These are phyloP conservation scores for Staphylotrichum tortipilum DNA, from an alignment of 495 filamentous ascomycete genomes.

Conservation along the genomic window DNA sequence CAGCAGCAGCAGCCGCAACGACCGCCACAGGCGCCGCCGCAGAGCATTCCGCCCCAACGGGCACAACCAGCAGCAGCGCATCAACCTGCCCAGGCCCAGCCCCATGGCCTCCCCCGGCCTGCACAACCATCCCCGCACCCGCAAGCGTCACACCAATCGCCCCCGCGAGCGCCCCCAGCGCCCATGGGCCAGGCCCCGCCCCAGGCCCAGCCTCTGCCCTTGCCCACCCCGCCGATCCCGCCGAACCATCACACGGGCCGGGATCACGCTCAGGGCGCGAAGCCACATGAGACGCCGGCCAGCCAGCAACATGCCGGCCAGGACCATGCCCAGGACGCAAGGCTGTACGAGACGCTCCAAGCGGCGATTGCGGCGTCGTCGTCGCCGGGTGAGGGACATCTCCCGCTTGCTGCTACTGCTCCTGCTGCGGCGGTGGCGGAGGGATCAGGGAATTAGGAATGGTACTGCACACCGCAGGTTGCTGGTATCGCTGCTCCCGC, in stretches of 20 bases:
- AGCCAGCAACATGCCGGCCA: conserved; percentile 21
- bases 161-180: too few species aligned
- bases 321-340: conserved; percentile 19
- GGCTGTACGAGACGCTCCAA: conserved; percentile 16
- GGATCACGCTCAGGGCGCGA: too few species aligned
- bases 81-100: neutral
- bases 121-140: neutral
- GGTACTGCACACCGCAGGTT: too few species aligned
- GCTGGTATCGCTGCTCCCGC: too few species aligned
- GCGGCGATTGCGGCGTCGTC: conserved; percentile 17
- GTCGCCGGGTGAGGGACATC: neutral
- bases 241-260: conserved; percentile 23
- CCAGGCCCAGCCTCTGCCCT: neutral
- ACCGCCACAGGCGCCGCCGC: neutral
- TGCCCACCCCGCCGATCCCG: conserved; percentile 9
- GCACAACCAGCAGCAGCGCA: conserved; percentile 4
- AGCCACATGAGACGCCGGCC: too few species aligned
- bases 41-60: neutral
- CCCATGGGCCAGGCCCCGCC: too few species aligned
- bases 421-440: neutral
- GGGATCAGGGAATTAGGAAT: neutral
- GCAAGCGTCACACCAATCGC: neutral
- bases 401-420: too few species aligned
- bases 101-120: neutral
- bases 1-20: neutral